Percentiles rank a stretch among this genome's conserved stretches.
phyloP scores from a whole-genome alignment of 1,284 basidiomycete species.

The Meira nashicola region DNA sequence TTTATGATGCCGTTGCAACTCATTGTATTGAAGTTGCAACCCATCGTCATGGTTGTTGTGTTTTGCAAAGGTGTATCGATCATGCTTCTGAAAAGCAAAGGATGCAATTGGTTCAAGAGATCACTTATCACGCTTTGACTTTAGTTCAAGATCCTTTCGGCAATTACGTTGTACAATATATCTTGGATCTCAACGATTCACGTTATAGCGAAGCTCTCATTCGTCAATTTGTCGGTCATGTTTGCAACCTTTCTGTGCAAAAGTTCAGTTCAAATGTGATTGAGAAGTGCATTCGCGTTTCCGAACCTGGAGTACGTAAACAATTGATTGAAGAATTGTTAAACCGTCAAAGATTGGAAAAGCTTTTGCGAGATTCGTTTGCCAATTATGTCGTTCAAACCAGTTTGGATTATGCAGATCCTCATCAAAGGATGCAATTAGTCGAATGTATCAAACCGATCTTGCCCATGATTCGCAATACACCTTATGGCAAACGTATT shows the following conservation, averaged over 20 bases:
- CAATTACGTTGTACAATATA: slow-evolving; percentile 94
- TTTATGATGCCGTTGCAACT: slow-evolving; percentile 97
- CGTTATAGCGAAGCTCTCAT: slow-evolving; percentile 96
- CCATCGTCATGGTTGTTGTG: slow-evolving; percentile 97
- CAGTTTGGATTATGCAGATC: slow-evolving; percentile 50
- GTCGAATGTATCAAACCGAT: slow-evolving; percentile 52
- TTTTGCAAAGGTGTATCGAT: slow-evolving; percentile 96
- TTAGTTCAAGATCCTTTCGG: slow-evolving; percentile 98
- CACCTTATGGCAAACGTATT: slow-evolving; percentile 52
- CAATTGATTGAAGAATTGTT: slow-evolving; percentile 91
- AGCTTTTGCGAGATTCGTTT: slow-evolving; percentile 71
- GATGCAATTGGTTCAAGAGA: slow-evolving; percentile 94
- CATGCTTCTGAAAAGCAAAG: slow-evolving; percentile 94
- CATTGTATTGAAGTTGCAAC: slow-evolving; percentile 99
- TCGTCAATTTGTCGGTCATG: slow-evolving; percentile 94
- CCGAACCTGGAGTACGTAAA: slow-evolving; percentile 88
- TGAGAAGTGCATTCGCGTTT: slow-evolving; percentile 96
- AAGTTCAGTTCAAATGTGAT: slow-evolving; percentile 97
- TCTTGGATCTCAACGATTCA: slow-evolving; percentile 94
- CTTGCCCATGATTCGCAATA: slow-evolving; percentile 51
- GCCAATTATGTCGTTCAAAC: slow-evolving; percentile 53
- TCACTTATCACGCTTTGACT: slow-evolving; percentile 95
- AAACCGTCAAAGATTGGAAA: slow-evolving; percentile 89
- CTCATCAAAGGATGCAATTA: slow-evolving; percentile 44
- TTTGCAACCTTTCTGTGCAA: slow-evolving; percentile 94